Conservation (phyloP, 2,329 filamentous ascomycete species). For the Macrophomina pseudophaseolina region DNA sequence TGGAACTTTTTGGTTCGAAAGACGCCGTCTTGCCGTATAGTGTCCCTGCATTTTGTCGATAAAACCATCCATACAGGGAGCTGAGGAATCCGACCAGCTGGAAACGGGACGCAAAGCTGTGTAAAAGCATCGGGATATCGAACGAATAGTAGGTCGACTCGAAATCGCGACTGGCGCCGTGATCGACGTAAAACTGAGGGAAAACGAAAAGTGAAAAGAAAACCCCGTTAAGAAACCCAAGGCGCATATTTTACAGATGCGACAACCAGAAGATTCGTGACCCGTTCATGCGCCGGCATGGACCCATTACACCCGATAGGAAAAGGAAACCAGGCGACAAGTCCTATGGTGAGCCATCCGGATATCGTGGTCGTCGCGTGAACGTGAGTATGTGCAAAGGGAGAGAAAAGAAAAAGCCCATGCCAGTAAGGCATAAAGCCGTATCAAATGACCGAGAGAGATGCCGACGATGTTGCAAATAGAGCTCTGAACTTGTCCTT, state of each 20-base stretch:
- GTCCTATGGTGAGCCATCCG: conserved; percentile 23
- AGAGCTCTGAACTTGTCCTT: conserved; percentile 25
- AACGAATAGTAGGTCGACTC: conserved; percentile 26
- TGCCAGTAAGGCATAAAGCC: conserved; percentile 14
- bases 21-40: conserved; percentile 22
- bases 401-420: conserved; percentile 21
- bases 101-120: conserved; percentile 19
- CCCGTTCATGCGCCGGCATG: conserved; percentile 26
- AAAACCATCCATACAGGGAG: not conserved
- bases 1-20: conserved; percentile 25
- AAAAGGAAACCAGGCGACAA: conserved; percentile 24
- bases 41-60: not conserved
- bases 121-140: conserved; percentile 25
- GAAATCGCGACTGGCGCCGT: conserved; percentile 23
- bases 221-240: conserved; percentile 23
- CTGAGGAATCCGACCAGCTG: not conserved
- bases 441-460: conserved; percentile 24
- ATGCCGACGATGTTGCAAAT: conserved; percentile 23
- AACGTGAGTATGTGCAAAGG: conserved; percentile 27
- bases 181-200: conserved; percentile 17
- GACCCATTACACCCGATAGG: conserved; percentile 26
- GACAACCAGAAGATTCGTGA: conserved; percentile 26
- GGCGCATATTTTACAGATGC: conserved; percentile 28
- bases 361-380: conserved; percentile 27
- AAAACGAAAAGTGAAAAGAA: conserved; percentile 12